phyloP scores from a whole-genome alignment of 345 rosid species.

The Moricandia arvensis region DNA sequence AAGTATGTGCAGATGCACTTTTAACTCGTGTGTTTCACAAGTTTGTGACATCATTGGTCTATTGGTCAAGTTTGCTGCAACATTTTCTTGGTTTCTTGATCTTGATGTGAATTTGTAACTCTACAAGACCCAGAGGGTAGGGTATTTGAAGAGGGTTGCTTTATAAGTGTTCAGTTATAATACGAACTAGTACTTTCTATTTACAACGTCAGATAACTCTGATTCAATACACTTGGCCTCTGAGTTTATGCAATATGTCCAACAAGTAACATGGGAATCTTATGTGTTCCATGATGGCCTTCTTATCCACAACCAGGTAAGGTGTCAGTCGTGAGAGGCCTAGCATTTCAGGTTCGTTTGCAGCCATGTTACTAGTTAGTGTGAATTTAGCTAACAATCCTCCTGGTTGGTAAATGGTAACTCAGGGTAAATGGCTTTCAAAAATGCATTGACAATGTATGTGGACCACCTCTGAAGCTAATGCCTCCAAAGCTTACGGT shows the following conservation, averaged over 20 bases:
- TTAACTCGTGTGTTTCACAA: background rate
- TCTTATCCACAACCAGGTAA: background rate
- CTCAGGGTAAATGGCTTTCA: background rate
- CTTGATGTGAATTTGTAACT: background rate
- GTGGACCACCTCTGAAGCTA: background rate
- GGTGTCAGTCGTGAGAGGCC: background rate
- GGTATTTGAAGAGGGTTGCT: background rate
- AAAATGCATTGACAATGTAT: no score
- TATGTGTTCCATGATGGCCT: background rate
- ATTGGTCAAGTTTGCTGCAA: background rate
- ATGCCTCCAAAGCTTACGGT: background rate
- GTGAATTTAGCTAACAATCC: background rate
- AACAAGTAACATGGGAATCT: background rate
- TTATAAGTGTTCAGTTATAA: background rate
- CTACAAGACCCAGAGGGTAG: constrained; percentile 4
- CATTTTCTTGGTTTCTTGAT: background rate
- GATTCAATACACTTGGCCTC: background rate
- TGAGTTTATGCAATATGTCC: background rate
- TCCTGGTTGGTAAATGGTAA: background rate
- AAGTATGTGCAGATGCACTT: constrained; percentile 9
- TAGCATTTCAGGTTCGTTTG: background rate
- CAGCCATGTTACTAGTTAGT: background rate
- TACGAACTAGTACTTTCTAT: background rate
- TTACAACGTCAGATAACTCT: background rate
- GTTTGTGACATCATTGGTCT: background rate